These are phyloP conservation scores for Cercospora zeae-maydis DNA, from an alignment of 2,329 filamentous ascomycete species.

Conservation along the genomic window DNA sequence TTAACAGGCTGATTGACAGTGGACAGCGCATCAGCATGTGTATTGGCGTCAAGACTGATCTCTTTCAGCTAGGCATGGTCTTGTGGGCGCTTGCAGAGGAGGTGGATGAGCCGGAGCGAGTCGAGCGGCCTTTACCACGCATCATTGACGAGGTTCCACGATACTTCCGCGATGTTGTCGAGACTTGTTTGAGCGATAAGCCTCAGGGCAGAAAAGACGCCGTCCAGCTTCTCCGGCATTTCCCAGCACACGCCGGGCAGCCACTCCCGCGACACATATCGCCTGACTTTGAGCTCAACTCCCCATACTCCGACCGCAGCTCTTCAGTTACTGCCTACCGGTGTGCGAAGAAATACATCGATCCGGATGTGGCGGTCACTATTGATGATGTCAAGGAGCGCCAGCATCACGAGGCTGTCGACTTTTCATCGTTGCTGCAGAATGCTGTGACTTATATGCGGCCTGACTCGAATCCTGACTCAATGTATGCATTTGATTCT, in stretches of 20 bases:
- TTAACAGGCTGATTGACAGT: conserved; percentile 77
- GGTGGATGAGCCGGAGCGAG: conserved; percentile 83
- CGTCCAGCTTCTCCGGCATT: conserved; percentile 64
- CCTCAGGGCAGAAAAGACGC: conserved; percentile 73
- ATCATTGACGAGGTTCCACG: conserved; percentile 60
- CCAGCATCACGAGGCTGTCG: conserved; percentile 10
- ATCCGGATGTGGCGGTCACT: conserved; percentile 44
- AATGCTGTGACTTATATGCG: conserved; percentile 34
- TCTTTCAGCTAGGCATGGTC: conserved; percentile 96
- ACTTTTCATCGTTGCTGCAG: conserved; percentile 3
- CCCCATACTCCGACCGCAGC: conserved; percentile 38
- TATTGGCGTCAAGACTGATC: conserved; percentile 94
- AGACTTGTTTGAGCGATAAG: conserved; percentile 69
- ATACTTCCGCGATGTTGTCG: conserved; percentile 74
- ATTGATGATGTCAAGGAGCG: conserved; percentile 42
- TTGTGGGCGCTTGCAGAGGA: conserved; percentile 86
- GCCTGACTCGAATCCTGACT: conserved; percentile 40
- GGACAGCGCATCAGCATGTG: conserved; percentile 93
- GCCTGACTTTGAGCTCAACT: conserved; percentile 15
- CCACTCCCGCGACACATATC: conserved; percentile 13
- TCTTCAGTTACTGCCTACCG: conserved; percentile 39
- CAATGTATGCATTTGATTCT: conserved; percentile 43
- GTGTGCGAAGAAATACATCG: conserved; percentile 48
- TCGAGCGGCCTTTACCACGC: conserved; percentile 65
- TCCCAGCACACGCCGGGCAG: conserved; percentile 49